Base-by-base conservation (phyloP, 2,329 filamentous ascomycete species). In the Alternaria sp. region DNA sequence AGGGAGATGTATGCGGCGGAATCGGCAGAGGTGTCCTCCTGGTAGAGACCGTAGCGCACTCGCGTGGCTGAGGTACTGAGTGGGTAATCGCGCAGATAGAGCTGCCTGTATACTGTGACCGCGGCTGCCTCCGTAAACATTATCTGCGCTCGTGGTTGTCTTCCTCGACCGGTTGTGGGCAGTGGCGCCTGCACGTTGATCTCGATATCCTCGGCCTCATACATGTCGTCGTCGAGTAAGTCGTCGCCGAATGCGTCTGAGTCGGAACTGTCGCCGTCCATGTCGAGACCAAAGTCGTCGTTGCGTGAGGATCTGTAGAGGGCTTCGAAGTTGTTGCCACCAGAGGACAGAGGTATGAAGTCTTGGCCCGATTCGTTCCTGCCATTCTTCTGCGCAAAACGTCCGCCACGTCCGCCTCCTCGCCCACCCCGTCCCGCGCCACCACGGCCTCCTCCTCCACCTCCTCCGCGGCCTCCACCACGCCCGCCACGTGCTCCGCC, bases 101-200 rank as follows among this genome's bases (percentile, higher is more conserved):
- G 54, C n/a, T 46, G 21, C n/a, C 56, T 47, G 49, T 73, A 73
- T 17, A 72, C 59, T 1, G 57, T 57, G 8, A 72, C 57, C 19
- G 71, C 71, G n/a, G 66, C 65, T 4, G 55, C 40, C 40, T 67
- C 45, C 3, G 67, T 67, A 52, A 68, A 73, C 71, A 73, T 73
- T 60, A 71, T 58, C 13, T 65, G 55, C 40, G 70, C 60, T 50
- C 56, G 61, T 12, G 23, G 40, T 10, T 44, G 36, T 21, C 51
- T 59, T 43, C 21, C 58, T 44, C 28, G 61, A 13, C 36, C 40
- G 7, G 13, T 55, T 15, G 57, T 40, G 9, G 53, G 55, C 9
- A 59, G 61, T 25, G 57, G 59, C 47, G 64, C 64, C 21, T 71
- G 59, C 5, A 73, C 63, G 25, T 73, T 73, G 65, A 73, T 73